phyloP scores from a whole-genome alignment of 495 filamentous ascomycete species.

The Annulohypoxylon moriforme region DNA sequence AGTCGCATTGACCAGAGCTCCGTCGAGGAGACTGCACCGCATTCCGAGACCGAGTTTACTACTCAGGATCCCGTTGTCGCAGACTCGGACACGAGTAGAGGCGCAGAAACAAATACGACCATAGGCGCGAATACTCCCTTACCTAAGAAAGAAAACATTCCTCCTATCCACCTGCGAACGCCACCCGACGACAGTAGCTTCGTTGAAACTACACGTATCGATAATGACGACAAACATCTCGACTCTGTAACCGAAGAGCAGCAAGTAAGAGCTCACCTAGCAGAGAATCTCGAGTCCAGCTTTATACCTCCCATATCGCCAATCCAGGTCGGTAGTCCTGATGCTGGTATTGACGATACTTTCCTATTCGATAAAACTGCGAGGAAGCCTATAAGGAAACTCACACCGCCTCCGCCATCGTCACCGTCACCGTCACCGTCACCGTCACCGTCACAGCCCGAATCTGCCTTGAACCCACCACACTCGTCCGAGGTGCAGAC shows the following conservation, averaged over 20 bases:
- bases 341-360: slow-evolving; percentile 68
- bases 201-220: slow-evolving; percentile 55
- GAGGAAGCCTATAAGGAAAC: slow-evolving; percentile 42
- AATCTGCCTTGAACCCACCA: background rate
- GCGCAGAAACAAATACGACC: background rate
- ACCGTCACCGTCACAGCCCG: slow-evolving; percentile 11
- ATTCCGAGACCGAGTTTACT: background rate
- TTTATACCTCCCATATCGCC: slow-evolving; percentile 72
- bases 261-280: slow-evolving; percentile 66
- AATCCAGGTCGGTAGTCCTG: slow-evolving; percentile 52
- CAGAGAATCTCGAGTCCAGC: slow-evolving; percentile 87
- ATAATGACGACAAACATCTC: slow-evolving; percentile 49
- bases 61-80: background rate
- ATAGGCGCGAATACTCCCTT: slow-evolving; percentile 18
- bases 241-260: slow-evolving; percentile 60
- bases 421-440: slow-evolving; percentile 20
- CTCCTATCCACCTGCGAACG: slow-evolving; percentile 20
- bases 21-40: slow-evolving; percentile 10
- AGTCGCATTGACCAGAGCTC: slow-evolving; percentile 29
- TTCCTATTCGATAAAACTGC: slow-evolving; percentile 67
- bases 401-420: background rate
- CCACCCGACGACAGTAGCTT: slow-evolving; percentile 54
- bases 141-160: slow-evolving; percentile 32
- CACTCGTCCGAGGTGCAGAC: background rate
- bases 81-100: background rate